phyloP scores from a whole-genome alignment of 306 rosid species.

The Lablab purpureus region DNA sequence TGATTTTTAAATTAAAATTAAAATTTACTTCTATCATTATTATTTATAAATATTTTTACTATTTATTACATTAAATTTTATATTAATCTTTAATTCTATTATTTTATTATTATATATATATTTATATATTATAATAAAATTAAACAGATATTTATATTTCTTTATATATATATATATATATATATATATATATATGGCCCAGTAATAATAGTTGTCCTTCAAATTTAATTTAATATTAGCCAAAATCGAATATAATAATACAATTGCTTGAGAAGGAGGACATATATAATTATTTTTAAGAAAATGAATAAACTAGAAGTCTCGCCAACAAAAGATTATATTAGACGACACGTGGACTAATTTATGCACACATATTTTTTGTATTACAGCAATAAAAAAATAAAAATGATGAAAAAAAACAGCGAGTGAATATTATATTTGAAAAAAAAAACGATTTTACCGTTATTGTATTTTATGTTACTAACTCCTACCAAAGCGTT shows the following conservation, averaged over 20 bases:
- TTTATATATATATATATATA: neutral
- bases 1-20: no score
- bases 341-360: neutral
- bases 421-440: no score
- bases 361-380: neutral
- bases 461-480: no score
- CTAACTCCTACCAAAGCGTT: no score
- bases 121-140: neutral
- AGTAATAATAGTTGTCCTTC: neutral
- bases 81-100: no score
- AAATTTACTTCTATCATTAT: no score
- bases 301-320: neutral
- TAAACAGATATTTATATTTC: neutral
- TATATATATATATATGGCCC: neutral
- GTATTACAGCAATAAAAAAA: neutral
- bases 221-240: constrained; percentile 13
- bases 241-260: constrained; percentile 2
- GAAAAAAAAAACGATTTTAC: no score
- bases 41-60: no score
- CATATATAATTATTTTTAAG: neutral
- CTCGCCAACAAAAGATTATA: neutral
- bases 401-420: no score
- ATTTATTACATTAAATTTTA: no score
- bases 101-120: no score
- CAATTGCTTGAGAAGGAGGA: neutral